A percentile compares a stretch with the other conserved stretches of the same genome.
These are phyloP conservation scores for Claviceps digitariae DNA, from an alignment of 2,329 filamentous ascomycete genomes.

Conservation along the genomic window DNA sequence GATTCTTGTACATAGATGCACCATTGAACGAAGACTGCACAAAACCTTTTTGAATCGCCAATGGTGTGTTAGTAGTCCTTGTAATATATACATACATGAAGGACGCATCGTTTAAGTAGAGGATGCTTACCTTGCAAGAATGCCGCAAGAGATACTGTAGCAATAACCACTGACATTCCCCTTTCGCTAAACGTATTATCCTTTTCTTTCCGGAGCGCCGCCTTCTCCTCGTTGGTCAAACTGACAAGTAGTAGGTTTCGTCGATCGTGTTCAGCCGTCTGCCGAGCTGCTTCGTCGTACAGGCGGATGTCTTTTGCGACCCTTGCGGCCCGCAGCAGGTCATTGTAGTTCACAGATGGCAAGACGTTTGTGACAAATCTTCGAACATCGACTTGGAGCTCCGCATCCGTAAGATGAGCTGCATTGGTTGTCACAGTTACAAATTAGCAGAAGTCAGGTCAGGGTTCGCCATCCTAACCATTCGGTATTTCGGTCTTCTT, in stretches of 20 bases:
- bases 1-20: constrained; percentile 19
- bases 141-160: constrained; percentile 29
- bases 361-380: constrained; percentile 18
- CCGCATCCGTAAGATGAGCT: constrained; percentile 25
- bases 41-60: constrained; percentile 17
- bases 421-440: not conserved
- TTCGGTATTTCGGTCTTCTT: not conserved
- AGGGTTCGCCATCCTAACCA: not conserved
- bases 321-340: constrained; percentile 23
- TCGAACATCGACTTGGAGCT: constrained; percentile 22
- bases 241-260: constrained; percentile 17
- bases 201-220: constrained; percentile 22
- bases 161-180: constrained; percentile 26
- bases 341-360: constrained; percentile 15
- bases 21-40: constrained; percentile 31
- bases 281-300: constrained; percentile 24
- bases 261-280: constrained; percentile 9
- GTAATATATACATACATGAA: not conserved
- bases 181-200: constrained; percentile 25
- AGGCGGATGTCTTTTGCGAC: constrained; percentile 26
- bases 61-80: not conserved
- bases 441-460: not conserved
- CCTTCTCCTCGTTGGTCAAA: constrained; percentile 22
- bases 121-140: constrained; percentile 21
- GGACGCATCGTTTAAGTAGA: not conserved